These are phyloP conservation scores for Ochromonas danica DNA, from an alignment of 108 stramenopile genomes.

Conservation along the genomic window DNA sequence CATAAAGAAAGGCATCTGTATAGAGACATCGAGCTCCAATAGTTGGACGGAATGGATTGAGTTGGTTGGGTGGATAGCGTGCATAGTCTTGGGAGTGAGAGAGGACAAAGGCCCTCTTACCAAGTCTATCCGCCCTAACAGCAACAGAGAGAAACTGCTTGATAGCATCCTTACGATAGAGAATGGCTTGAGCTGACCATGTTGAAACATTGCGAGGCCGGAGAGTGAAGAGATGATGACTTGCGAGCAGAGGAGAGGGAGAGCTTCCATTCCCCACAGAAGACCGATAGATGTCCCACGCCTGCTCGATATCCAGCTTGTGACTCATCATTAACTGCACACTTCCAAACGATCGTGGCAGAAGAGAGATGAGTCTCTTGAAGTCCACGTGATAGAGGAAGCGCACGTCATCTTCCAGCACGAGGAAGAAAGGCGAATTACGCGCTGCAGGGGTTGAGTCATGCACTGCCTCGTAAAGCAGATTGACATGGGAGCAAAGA, in stretches of 20 bases:
- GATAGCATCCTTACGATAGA: neutral
- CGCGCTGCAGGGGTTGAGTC: neutral
- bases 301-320: neutral
- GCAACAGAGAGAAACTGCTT: neutral
- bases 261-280: neutral
- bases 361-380: neutral
- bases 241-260: no score
- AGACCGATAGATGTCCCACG: neutral
- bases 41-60: neutral
- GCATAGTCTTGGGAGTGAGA: neutral
- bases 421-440: neutral
- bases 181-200: neutral
- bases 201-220: neutral
- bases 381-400: neutral
- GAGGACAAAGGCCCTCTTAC: neutral
- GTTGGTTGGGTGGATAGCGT: neutral
- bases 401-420: conserved; percentile 1
- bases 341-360: neutral
- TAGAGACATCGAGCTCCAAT: neutral
- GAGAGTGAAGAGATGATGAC: neutral
- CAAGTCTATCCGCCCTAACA: neutral
- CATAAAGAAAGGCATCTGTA: neutral
- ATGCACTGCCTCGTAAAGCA: neutral
- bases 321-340: neutral
- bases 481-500: neutral